Conservation (phyloP, 352 stramenopile genomes). For the Globisporangium polare region DNA sequence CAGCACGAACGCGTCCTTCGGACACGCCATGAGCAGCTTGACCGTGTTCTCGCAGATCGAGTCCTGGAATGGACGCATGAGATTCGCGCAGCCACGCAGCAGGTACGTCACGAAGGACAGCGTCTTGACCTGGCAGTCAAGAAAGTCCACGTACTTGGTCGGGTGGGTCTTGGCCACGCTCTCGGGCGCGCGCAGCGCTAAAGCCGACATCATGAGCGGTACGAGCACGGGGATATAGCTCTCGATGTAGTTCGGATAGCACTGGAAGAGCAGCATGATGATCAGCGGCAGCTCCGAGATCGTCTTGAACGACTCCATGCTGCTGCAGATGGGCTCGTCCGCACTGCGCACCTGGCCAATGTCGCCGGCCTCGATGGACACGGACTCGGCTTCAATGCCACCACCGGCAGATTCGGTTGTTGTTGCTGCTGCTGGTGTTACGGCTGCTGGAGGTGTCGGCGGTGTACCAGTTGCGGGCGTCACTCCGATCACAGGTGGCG, state of each 20-base stretch:
- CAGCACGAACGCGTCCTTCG: constrained; percentile 92
- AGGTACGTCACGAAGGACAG: constrained; percentile 98
- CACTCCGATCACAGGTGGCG: constrained; percentile 10
- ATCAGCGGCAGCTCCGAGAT: constrained; percentile 97
- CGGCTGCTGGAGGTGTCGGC: constrained; percentile 4
- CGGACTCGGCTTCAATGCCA: constrained; percentile 13
- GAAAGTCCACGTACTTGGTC: constrained; percentile 84
- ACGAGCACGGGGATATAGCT: constrained; percentile 94
- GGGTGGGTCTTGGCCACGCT: constrained; percentile 52
- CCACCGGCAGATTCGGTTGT: constrained; percentile 11
- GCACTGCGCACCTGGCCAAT: constrained; percentile 13
- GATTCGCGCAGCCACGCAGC: constrained; percentile 86
- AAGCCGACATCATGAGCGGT: constrained; percentile 95
- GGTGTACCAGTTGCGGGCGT: not conserved
- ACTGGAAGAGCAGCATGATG: constrained; percentile 98
- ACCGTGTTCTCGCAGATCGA: constrained; percentile 93
- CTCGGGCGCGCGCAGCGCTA: constrained; percentile 83
- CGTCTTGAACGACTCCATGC: constrained; percentile 92
- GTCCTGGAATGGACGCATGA: constrained; percentile 95
- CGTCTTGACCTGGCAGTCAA: constrained; percentile 97
- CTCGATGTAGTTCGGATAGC: constrained; percentile 96
- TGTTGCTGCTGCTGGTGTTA: constrained; percentile 14
- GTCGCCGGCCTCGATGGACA: constrained; percentile 15
- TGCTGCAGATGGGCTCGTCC: constrained; percentile 68
- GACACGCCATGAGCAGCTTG: constrained; percentile 93